Percentiles rank a stretch among this genome's conserved stretches.
These are phyloP conservation scores for Glycine latifolia DNA, from an alignment of 306 rosid genomes.

Conservation along the genomic window DNA sequence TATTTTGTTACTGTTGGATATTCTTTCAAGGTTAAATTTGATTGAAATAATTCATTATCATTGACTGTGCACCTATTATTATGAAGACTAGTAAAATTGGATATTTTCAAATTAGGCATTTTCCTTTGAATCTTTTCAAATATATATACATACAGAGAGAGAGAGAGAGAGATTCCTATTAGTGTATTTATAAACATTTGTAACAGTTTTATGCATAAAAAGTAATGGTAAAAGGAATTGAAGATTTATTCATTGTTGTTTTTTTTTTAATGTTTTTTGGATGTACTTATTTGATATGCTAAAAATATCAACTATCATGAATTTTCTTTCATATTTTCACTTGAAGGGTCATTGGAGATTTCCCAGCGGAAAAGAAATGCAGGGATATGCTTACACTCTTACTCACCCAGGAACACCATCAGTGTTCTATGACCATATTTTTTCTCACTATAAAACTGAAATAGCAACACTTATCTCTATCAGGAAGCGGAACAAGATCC, in stretches of 20 bases:
- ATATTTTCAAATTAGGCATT: conserved; percentile 17
- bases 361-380: conserved; percentile 89
- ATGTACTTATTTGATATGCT: conserved; percentile 4
- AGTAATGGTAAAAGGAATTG: too few relatives aligned
- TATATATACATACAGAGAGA: too few relatives aligned
- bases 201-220: too few relatives aligned
- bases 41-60: conserved; percentile 27
- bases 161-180: too few relatives aligned
- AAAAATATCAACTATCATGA: not conserved
- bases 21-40: conserved; percentile 6
- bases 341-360: conserved; percentile 99
- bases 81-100: not conserved
- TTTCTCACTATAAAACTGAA: conserved; percentile 73
- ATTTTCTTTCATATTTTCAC: conserved; percentile 40
- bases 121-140: conserved; percentile 2
- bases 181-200: too few relatives aligned
- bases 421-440: conserved; percentile 86
- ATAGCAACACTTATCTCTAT: conserved; percentile 66
- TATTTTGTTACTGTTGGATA: not conserved
- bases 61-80: not conserved
- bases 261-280: not conserved
- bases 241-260: too few relatives aligned
- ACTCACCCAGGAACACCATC: conserved; percentile 99
- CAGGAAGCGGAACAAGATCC: conserved; percentile 70
- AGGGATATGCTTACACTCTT: conserved; percentile 97